Percentiles rank a stretch among this genome's conserved stretches.
These are phyloP conservation scores for Ampelomyces quisqualis DNA, from an alignment of 2,329 filamentous ascomycete genomes.

Conservation along the genomic window DNA sequence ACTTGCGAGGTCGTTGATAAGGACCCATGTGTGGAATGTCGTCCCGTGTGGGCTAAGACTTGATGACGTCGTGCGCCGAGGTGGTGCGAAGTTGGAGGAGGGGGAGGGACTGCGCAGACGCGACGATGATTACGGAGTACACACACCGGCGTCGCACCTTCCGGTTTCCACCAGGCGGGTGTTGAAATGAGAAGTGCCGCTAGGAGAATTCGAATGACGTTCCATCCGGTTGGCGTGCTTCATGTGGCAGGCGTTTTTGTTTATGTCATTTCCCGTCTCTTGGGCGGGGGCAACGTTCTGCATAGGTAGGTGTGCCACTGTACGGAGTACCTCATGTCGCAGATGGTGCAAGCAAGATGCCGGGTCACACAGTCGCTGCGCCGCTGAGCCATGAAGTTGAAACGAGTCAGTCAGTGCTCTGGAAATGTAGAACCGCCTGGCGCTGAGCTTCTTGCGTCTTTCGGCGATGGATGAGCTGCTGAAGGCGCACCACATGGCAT, in stretches of 20 bases:
- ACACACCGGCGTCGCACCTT: no score
- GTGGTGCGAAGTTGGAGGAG: no score
- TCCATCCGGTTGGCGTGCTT: slow-evolving; percentile 22
- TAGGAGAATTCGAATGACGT: slow-evolving; percentile 13
- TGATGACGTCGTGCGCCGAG: no score
- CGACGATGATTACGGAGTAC: no score
- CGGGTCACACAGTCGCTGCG: slow-evolving; percentile 13
- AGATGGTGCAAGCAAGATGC: slow-evolving; percentile 6
- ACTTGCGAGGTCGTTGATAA: no score
- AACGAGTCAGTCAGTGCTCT: slow-evolving; percentile 28
- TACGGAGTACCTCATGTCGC: not conserved
- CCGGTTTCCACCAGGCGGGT: slow-evolving; percentile 25
- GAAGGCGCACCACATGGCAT: slow-evolving; percentile 17
- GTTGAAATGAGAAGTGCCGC: slow-evolving; percentile 12
- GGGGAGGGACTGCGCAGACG: no score
- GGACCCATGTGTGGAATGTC: no score
- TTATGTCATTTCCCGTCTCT: not conserved
- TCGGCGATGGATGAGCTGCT: slow-evolving; percentile 1
- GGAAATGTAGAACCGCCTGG: slow-evolving; percentile 16
- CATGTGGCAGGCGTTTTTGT: slow-evolving; percentile 2
- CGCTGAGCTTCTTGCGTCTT: slow-evolving; percentile 15
- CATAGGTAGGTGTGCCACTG: not conserved
- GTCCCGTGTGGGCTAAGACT: no score
- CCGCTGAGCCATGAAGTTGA: slow-evolving; percentile 7
- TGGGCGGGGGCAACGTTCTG: not conserved